Evolutionary conservation across 1,284 basidiomycete species (phyloP).

Genomic region (Trichosporon coremiiforme): DNA sequence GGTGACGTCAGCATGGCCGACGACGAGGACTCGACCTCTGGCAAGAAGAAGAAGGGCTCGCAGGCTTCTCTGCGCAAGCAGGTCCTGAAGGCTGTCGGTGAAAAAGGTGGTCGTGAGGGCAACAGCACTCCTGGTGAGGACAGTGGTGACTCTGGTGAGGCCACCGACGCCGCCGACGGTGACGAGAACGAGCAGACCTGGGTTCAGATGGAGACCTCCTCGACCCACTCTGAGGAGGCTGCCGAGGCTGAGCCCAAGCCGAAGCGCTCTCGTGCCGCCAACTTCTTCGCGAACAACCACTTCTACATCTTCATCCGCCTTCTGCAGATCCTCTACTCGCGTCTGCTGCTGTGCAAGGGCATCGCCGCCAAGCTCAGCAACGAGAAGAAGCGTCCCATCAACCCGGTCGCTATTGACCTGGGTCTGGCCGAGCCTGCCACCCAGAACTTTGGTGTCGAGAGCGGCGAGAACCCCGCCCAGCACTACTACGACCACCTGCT

Average conservation of each 20-base stretch:
- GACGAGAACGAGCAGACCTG: conserved; percentile 43
- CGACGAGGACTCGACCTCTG: conserved; percentile 59
- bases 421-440: conserved; percentile 64
- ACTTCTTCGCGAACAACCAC: conserved; percentile 88
- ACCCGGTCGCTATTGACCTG: conserved; percentile 63
- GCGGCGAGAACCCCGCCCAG: conserved; percentile 59
- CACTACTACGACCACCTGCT: conserved; percentile 87
- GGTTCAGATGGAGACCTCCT: conserved; percentile 32
- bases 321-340: conserved; percentile 80
- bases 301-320: conserved; percentile 88
- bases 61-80: conserved; percentile 71
- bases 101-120: conserved; percentile 63
- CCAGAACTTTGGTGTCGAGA: conserved; percentile 55
- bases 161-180: conserved; percentile 50
- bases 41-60: conserved; percentile 42
- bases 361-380: conserved; percentile 61
- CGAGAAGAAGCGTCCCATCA: conserved; percentile 58
- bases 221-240: conserved; percentile 51
- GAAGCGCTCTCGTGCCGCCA: conserved; percentile 52
- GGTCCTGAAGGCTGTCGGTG: conserved; percentile 66
- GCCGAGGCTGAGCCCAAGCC: conserved; percentile 49
- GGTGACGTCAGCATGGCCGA: conserved; percentile 54
- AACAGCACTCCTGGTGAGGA: conserved; percentile 47
- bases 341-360: conserved; percentile 77
- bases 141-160: conserved; percentile 38